phyloP scores from a whole-genome alignment of 2,329 filamentous ascomycete species.

The Teratosphaeria gauchensis region DNA sequence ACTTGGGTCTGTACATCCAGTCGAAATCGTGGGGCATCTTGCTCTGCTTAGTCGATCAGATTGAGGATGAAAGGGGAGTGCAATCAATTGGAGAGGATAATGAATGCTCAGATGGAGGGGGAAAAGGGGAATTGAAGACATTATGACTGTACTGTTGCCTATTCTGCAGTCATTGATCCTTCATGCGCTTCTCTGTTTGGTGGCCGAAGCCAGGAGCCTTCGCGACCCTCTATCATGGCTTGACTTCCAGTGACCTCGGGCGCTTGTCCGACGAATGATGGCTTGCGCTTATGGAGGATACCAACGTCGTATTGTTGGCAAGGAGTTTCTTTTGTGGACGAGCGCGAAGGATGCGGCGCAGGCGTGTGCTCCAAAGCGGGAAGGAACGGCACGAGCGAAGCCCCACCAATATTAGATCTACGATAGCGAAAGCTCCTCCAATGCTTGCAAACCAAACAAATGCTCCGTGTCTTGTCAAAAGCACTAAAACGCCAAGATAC shows the following conservation, averaged over 20 bases:
- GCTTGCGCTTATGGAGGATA: too few species aligned
- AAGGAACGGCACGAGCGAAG: background rate
- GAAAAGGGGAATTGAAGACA: too few species aligned
- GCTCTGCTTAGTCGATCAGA: background rate
- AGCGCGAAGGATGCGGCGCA: background rate
- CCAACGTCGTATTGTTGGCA: too few species aligned
- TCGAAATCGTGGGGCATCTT: background rate
- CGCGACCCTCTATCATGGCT: too few species aligned
- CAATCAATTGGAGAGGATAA: background rate
- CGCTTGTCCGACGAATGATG: too few species aligned
- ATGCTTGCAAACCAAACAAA: background rate
- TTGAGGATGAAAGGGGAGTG: background rate
- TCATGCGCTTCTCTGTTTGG: too few species aligned
- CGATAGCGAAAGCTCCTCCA: background rate
- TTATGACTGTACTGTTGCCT: too few species aligned
- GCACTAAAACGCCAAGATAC: background rate
- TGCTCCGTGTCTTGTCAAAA: background rate
- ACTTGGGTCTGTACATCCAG: background rate
- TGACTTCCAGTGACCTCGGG: too few species aligned
- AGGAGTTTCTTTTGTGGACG: background rate
- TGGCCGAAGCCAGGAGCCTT: too few species aligned
- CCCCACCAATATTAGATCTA: background rate
- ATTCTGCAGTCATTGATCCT: too few species aligned
- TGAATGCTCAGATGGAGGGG: background rate
- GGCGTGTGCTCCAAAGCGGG: background rate